Conservation (phyloP, 2,329 filamentous ascomycete genomes). For the Cordyceps pruinosa region DNA sequence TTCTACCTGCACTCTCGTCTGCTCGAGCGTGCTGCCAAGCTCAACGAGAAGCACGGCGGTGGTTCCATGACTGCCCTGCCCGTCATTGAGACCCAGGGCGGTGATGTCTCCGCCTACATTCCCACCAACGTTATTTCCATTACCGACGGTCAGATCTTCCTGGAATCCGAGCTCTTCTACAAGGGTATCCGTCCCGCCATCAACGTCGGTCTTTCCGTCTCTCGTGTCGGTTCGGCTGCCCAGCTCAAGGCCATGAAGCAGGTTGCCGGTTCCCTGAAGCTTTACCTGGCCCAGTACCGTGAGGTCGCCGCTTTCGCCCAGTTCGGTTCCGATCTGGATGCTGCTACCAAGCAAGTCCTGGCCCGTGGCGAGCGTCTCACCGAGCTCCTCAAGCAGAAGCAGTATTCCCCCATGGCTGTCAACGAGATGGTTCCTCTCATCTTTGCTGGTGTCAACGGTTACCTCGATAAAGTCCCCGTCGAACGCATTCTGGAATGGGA, state of each 20-base stretch:
- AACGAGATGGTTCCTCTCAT: slow-evolving; percentile 99
- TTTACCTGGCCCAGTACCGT: slow-evolving; percentile 99
- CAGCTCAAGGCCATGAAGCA: slow-evolving; percentile 99
- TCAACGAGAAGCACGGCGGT: slow-evolving; percentile 90
- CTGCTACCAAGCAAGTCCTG: slow-evolving; percentile 97
- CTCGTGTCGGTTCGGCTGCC: slow-evolving; percentile 98
- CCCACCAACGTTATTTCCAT: slow-evolving; percentile 99
- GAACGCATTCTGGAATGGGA: slow-evolving; percentile 90
- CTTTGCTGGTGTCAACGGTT: slow-evolving; percentile 98
- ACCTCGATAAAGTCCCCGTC: slow-evolving; percentile 83
- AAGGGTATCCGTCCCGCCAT: slow-evolving; percentile 99
- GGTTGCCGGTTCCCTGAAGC: slow-evolving; percentile 98
- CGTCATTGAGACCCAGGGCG: slow-evolving; percentile 98
- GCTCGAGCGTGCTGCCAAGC: slow-evolving; percentile 98
- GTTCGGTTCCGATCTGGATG: slow-evolving; percentile 99
- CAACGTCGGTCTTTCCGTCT: slow-evolving; percentile 99
- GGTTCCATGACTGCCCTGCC: slow-evolving; percentile 96
- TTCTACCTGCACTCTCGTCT: slow-evolving; percentile 99
- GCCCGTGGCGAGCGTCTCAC: slow-evolving; percentile 97
- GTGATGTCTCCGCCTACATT: slow-evolving; percentile 99
- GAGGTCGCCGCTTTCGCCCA: slow-evolving; percentile 99
- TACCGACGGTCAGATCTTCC: slow-evolving; percentile 99
- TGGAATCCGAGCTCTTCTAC: slow-evolving; percentile 99
- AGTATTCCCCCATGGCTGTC: slow-evolving; percentile 97
- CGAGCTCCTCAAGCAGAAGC: slow-evolving; percentile 99